Base-by-base conservation (phyloP, 805 yeast genomes). In the Yarrowia divulgata region DNA sequence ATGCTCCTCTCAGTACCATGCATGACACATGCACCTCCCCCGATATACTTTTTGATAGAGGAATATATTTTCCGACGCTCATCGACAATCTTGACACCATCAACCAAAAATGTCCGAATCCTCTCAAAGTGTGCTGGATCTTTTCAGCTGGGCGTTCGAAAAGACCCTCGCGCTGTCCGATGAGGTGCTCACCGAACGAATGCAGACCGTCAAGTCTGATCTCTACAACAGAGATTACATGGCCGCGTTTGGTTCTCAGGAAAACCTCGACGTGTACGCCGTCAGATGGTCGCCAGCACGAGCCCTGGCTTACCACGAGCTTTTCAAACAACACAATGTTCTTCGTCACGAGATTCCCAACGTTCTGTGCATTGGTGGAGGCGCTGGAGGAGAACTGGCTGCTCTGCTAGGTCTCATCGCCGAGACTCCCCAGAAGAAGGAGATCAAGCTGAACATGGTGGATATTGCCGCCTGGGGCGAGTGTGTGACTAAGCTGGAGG, bases 201-300 rank as follows among this genome's bases (percentile, higher is more conserved):
- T 92, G 34, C 97, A 93, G 75, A 71, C 74, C 0, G 96, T 92
- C 32, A 92, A 92, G 74, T 83, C 87, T 1, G 85, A 86, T 69
- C 80, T 92, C 19, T 92, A 80, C 76, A 85, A 90, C 66, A 79
- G 97, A 73, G 87, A 91, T 71, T 92, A 91, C 75, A 69, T 82
- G 5, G 79, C 81, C 12, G 97, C 97, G 0, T 92, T 93, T 76
- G 85, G 85, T 69, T 78, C 80, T 64, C 87, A 84, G 66, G 83
- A 81, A 57, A 88, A 89, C 72, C 81, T 96, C 67, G 84, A 84
- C 71, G 97, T 96, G 0, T 92, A 92, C 74, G 90, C 88, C 19
- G 85, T 88, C 23, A 80, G 97, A 73, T 92, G 97, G 97, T 84
- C 95, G 0, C 93, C 97, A 0, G 86, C 95, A 0, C 80, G 97